phyloP scores from a whole-genome alignment of 2,329 filamentous ascomycete genomes.

The Dryadomyces sulphureus region DNA sequence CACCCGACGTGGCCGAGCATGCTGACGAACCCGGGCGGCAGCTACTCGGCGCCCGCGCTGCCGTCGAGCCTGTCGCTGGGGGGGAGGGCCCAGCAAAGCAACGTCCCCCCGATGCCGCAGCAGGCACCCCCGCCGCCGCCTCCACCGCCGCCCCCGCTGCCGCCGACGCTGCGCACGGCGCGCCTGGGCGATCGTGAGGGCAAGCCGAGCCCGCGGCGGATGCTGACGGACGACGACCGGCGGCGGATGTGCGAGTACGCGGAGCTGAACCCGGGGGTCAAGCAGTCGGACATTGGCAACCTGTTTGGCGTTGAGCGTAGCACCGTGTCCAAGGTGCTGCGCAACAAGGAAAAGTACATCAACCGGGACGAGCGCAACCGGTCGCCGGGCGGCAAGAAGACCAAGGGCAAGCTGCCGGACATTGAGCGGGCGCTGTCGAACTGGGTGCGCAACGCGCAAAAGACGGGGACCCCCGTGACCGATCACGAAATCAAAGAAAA shows the following conservation, averaged over 20 bases:
- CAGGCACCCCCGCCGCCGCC: neutral
- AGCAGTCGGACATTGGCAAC: conserved; percentile 92
- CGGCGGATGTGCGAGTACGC: conserved; percentile 89
- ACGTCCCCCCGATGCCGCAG: neutral
- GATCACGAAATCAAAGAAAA: conserved; percentile 78
- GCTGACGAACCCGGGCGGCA: conserved; percentile 52
- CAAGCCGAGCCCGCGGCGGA: conserved; percentile 60
- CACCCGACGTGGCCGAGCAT: conserved; percentile 66
- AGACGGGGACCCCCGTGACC: conserved; percentile 56
- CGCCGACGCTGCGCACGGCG: conserved; percentile 35
- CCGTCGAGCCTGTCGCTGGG: conserved; percentile 19
- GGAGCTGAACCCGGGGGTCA: conserved; percentile 75
- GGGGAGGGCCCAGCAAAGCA: no score
- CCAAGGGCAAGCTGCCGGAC: conserved; percentile 75
- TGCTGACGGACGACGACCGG: conserved; percentile 80
- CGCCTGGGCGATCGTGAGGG: conserved; percentile 26
- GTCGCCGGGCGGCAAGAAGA: conserved; percentile 60
- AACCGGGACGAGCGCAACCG: conserved; percentile 63
- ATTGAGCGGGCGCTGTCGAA: conserved; percentile 82
- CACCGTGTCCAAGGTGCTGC: conserved; percentile 95
- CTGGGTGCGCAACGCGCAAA: conserved; percentile 72
- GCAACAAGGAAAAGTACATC: conserved; percentile 89
- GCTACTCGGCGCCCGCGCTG: conserved; percentile 46
- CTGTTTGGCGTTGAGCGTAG: conserved; percentile 93
- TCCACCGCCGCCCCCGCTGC: conserved; percentile 13